phyloP scores from a whole-genome alignment of 805 yeast genomes.

The Sungouiella blattae region DNA sequence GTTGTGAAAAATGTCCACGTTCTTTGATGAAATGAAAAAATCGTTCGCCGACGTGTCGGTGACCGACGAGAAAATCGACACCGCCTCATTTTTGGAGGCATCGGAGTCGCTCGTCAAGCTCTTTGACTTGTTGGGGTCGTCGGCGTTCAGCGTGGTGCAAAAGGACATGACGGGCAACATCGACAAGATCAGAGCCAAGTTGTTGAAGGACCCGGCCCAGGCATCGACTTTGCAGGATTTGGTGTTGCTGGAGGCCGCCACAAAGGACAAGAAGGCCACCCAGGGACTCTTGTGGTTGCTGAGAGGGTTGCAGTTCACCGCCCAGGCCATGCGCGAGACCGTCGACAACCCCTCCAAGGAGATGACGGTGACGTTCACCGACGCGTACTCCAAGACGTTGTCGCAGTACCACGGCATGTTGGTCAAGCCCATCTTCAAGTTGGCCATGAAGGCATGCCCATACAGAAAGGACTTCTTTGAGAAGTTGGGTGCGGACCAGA shows the following conservation, averaged over 20 bases:
- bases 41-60: slow-evolving; percentile 76
- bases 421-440: slow-evolving; percentile 80
- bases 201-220: slow-evolving; percentile 59
- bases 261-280: slow-evolving; percentile 73
- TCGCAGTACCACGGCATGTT: slow-evolving; percentile 78
- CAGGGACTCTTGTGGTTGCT: slow-evolving; percentile 88
- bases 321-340: slow-evolving; percentile 81
- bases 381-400: slow-evolving; percentile 78
- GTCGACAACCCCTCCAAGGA: slow-evolving; percentile 61
- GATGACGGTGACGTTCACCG: slow-evolving; percentile 73
- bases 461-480: slow-evolving; percentile 81
- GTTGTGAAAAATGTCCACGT: slow-evolving; percentile 67
- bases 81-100: slow-evolving; percentile 77
- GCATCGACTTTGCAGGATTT: slow-evolving; percentile 74
- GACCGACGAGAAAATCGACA: slow-evolving; percentile 59
- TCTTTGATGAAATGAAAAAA: slow-evolving; percentile 73
- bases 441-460: slow-evolving; percentile 95
- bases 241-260: slow-evolving; percentile 66
- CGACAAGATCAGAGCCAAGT: slow-evolving; percentile 64
- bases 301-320: slow-evolving; percentile 87
- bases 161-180: slow-evolving; percentile 87
- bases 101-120: slow-evolving; percentile 78
- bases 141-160: slow-evolving; percentile 83
- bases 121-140: slow-evolving; percentile 78
- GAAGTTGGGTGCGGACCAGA: slow-evolving; percentile 76